Evolutionary conservation across 2,329 filamentous ascomycete genomes (phyloP).

Genomic region (Aspergillus oerlinghausenensis): DNA sequence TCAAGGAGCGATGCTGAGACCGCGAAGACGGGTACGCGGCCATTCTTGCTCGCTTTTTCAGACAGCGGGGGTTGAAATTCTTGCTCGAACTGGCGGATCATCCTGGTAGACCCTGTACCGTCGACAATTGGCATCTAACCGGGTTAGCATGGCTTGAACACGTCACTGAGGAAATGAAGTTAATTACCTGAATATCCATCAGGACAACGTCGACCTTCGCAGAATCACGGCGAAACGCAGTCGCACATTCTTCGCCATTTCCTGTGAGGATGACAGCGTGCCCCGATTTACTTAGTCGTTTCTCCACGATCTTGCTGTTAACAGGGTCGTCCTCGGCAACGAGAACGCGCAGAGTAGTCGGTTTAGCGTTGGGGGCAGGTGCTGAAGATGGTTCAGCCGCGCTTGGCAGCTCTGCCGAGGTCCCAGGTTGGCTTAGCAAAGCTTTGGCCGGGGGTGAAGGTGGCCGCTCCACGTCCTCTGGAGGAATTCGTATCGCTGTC

Average conservation of each 20-base stretch:
- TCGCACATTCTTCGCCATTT: conserved; percentile 81
- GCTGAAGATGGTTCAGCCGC: not conserved
- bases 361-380: not conserved
- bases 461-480: conserved; percentile 14
- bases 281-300: conserved; percentile 71
- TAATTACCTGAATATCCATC: conserved; percentile 86
- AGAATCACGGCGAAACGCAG: conserved; percentile 61
- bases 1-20: conserved; percentile 82
- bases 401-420: conserved; percentile 2
- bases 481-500: conserved; percentile 26
- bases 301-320: conserved; percentile 78
- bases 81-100: conserved; percentile 72
- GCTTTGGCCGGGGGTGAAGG: not conserved
- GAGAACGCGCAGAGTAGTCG: conserved; percentile 48
- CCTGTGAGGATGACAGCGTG: conserved; percentile 68
- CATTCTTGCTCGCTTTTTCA: conserved; percentile 54
- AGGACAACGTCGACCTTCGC: conserved; percentile 70
- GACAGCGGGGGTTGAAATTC: conserved; percentile 52
- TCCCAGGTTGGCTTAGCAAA: not conserved
- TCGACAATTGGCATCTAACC: conserved; percentile 89
- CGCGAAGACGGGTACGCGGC: conserved; percentile 75
- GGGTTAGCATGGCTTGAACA: conserved; percentile 1
- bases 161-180: not conserved
- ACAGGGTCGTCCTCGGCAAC: conserved; percentile 87
- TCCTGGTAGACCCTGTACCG: conserved; percentile 76